phyloP scores from a whole-genome alignment of 768 basidiomycete genomes.

The Rickenella mellea region DNA sequence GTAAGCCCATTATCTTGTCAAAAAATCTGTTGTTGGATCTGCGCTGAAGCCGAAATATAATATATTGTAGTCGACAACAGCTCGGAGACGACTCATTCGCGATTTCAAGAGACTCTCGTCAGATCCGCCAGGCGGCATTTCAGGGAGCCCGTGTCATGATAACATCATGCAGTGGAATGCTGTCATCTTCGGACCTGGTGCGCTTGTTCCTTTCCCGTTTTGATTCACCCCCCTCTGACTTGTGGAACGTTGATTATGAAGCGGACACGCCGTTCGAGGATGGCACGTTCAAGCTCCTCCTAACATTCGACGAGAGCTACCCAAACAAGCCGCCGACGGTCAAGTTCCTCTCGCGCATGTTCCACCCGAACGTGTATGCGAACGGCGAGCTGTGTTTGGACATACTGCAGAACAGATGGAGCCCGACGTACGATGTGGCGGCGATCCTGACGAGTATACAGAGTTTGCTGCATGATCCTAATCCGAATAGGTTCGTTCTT shows the following conservation, averaged over 20 bases:
- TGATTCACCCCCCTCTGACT: slow-evolving; percentile 1
- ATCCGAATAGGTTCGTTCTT: slow-evolving; percentile 60
- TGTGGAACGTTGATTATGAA: slow-evolving; percentile 20
- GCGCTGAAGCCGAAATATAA: no score
- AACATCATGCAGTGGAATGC: slow-evolving; percentile 99
- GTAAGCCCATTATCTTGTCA: no score
- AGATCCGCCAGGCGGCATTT: slow-evolving; percentile 93
- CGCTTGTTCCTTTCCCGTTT: slow-evolving; percentile 16
- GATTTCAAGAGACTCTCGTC: slow-evolving; percentile 95
- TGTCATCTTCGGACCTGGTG: slow-evolving; percentile 97
- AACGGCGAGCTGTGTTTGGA: slow-evolving; percentile 98
- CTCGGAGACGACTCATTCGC: slow-evolving; percentile 89
- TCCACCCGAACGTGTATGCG: slow-evolving; percentile 98
- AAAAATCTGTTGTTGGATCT: no score
- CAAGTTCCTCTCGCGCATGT: slow-evolving; percentile 95
- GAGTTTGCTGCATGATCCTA: slow-evolving; percentile 92
- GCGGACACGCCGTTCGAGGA: slow-evolving; percentile 99
- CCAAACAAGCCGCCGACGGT: slow-evolving; percentile 98
- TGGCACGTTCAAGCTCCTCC: slow-evolving; percentile 92
- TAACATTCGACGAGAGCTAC: slow-evolving; percentile 96
- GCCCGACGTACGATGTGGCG: slow-evolving; percentile 97
- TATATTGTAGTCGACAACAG: slow-evolving; percentile 87
- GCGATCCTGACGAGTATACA: slow-evolving; percentile 97
- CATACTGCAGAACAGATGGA: slow-evolving; percentile 98
- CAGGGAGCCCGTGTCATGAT: slow-evolving; percentile 93